A percentile compares a stretch with the other conserved stretches of the same genome.
These are phyloP conservation scores for Saccharomyces mikatae DNA, from an alignment of 805 yeast genomes.

Conservation along the genomic window DNA sequence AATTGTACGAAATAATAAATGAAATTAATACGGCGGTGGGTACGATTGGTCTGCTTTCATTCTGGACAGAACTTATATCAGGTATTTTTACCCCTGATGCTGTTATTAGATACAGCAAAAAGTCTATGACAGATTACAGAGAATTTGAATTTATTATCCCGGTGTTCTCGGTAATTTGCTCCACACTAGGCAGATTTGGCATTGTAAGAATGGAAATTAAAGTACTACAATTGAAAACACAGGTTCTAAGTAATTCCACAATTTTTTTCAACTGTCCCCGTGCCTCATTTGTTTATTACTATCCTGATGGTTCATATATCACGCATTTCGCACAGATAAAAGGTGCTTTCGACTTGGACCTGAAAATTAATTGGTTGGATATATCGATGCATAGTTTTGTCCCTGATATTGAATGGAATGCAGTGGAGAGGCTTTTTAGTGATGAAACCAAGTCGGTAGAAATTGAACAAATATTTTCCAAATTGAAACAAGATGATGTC, in stretches of 20 bases:
- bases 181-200: constrained; percentile 40
- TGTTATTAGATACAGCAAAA: constrained; percentile 39
- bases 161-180: constrained; percentile 42
- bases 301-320: constrained; percentile 63
- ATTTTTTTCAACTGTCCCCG: constrained; percentile 48
- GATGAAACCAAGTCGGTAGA: constrained; percentile 20
- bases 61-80: constrained; percentile 42
- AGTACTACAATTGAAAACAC: constrained; percentile 43
- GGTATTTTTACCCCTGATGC: constrained; percentile 50
- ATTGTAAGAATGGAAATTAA: constrained; percentile 45
- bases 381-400: constrained; percentile 41
- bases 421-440: constrained; percentile 36
- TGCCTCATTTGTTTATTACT: constrained; percentile 42
- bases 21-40: constrained; percentile 37
- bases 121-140: constrained; percentile 38
- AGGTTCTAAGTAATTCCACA: constrained; percentile 45
- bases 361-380: constrained; percentile 69
- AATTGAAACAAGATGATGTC: constrained; percentile 6
- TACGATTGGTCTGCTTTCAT: constrained; percentile 36
- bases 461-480: constrained; percentile 6
- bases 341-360: constrained; percentile 51
- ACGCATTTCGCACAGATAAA: constrained; percentile 53
- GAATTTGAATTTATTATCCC: constrained; percentile 58
- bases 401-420: constrained; percentile 40
- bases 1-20: constrained; percentile 44